Evolutionary conservation across 345 rosid species (phyloP).

Genomic region (Draba incana): DNA sequence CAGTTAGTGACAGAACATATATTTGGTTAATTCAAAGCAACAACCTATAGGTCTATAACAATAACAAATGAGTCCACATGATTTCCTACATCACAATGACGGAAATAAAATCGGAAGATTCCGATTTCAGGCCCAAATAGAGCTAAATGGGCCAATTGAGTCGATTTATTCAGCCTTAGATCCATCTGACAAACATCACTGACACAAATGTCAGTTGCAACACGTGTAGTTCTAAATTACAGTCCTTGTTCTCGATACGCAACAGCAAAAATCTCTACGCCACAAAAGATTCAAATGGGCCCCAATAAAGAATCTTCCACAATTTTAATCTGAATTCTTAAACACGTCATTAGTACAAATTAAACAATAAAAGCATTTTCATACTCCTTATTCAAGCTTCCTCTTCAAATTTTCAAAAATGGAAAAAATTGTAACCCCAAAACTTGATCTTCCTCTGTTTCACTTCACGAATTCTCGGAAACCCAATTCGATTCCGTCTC

Average conservation of each 20-base stretch:
- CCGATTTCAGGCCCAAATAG: not conserved
- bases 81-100: too few species aligned
- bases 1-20: not conserved
- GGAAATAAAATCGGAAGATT: not conserved
- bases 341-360: conserved; percentile 12
- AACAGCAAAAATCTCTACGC: conserved; percentile 46
- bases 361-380: not conserved
- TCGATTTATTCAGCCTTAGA: conserved; percentile 2
- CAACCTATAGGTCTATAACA: not conserved
- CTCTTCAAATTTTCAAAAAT: conserved; percentile 40
- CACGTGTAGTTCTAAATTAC: conserved; percentile 35
- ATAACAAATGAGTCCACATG: not conserved
- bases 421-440: conserved; percentile 43
- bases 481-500: conserved; percentile 34
- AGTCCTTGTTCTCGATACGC: conserved; percentile 35
- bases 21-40: not conserved
- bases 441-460: conserved; percentile 38
- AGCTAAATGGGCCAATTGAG: conserved; percentile 8
- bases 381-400: conserved; percentile 11
- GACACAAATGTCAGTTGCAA: conserved; percentile 14
- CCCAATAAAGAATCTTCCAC: conserved; percentile 43
- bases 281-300: conserved; percentile 61
- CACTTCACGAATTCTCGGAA: conserved; percentile 39
- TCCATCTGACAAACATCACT: conserved; percentile 18
- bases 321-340: conserved; percentile 25